Base-by-base conservation (phyloP, 306 rosid species). In the Corylus americana region DNA sequence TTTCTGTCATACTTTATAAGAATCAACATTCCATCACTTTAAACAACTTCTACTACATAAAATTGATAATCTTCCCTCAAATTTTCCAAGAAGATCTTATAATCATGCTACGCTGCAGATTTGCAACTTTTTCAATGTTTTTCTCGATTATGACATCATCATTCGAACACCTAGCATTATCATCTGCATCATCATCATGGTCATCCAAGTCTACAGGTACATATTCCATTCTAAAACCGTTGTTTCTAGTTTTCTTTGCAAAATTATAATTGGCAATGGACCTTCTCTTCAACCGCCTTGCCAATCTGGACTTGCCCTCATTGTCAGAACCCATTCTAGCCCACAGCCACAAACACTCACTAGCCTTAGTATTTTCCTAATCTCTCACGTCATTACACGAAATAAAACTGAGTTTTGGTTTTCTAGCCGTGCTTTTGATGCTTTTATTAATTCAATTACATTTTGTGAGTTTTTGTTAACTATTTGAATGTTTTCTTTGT, bases 271-370 rank as follows among this genome's bases (percentile, higher is more conserved):
- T 68, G 12, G 69, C 49, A 51, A n/a, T 54, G 17, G 42, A 17
- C 80, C 58, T 8, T 82, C 94, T 83, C 85, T 49, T 91, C 89
- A 48, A 80, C 59, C 88, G 78, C 82, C 91, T 91, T 57, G 37
- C 74, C 27, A 73, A 59, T 72, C 85, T 80, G 69, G 17, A n/a
- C 76, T 63, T 83, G 57, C 79, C 73, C 35, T 55, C 57, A 44
- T 35, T 57, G 59, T 64, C 54, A 62, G 47, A 3, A 49, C 70
- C 49, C 90, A 80, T 90, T 74, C 67, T 80, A 29, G 44, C n/a
- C 9, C 44, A 62, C 8, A 62, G 27, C 37, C 27, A 13, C 39
- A 29, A 62, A 62, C 44, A 35, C 69, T 62, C n/a, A 35, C 69
- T 13, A 62, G 44, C 18, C 69, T 62, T 29, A n/a, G 5, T 62